A percentile compares a stretch with the other conserved stretches of the same genome.
phyloP scores from a whole-genome alignment of 768 basidiomycete species.

The Lentinula aciculospora region DNA sequence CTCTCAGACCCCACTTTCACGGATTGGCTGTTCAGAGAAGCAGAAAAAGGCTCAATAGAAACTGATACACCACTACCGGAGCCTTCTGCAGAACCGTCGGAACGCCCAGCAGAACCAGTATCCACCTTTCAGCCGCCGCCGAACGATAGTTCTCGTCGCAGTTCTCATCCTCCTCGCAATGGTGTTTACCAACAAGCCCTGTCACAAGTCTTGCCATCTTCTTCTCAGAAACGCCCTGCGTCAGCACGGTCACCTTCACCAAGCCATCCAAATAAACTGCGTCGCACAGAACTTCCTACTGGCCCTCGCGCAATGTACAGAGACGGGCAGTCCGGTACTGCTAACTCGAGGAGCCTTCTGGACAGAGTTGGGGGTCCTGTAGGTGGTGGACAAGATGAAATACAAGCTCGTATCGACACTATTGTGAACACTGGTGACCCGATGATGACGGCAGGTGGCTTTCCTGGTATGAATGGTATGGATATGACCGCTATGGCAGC shows the following conservation, averaged over 20 bases:
- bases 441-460: conserved; percentile 49
- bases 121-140: conserved; percentile 26
- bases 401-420: conserved; percentile 75
- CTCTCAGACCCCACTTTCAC: conserved; percentile 73
- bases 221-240: conserved; percentile 57
- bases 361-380: conserved; percentile 72
- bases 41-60: conserved; percentile 61
- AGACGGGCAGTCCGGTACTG: conserved; percentile 26
- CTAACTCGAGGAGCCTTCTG: conserved; percentile 60
- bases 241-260: conserved; percentile 67
- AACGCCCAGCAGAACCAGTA: conserved; percentile 18
- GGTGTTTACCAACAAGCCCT: conserved; percentile 72
- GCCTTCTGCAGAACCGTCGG: conserved; percentile 20
- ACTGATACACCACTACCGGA: conserved; percentile 34
- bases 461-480: conserved; percentile 42
- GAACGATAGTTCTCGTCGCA: conserved; percentile 37
- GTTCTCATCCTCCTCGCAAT: conserved; percentile 43
- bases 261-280: conserved; percentile 60
- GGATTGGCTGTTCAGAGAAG: conserved; percentile 83
- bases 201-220: conserved; percentile 53
- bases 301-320: conserved; percentile 81
- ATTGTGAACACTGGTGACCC: conserved; percentile 58
- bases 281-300: conserved; percentile 74
- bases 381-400: conserved; percentile 50
- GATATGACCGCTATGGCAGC: conserved; percentile 58